phyloP scores from a whole-genome alignment of 305 asterid species.

The Fraxinus ornus region DNA sequence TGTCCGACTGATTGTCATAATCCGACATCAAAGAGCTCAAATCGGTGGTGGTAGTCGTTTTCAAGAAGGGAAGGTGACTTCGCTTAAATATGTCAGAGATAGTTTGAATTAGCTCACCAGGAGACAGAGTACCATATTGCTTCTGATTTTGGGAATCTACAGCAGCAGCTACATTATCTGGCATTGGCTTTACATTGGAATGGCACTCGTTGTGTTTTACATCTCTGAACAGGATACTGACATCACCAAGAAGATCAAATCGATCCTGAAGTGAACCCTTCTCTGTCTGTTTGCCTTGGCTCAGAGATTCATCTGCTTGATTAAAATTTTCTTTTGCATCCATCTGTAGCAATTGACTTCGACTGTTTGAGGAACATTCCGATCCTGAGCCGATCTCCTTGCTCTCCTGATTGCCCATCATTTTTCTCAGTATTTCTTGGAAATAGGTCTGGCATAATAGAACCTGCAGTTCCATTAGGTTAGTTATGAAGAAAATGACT shows the following conservation, averaged over 20 bases:
- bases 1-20: slow-evolving; percentile 82
- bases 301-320: slow-evolving; percentile 32
- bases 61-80: slow-evolving; percentile 81
- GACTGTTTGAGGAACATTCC: slow-evolving; percentile 34
- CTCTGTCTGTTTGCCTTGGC: slow-evolving; percentile 44
- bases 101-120: slow-evolving; percentile 74
- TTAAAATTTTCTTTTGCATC: slow-evolving; percentile 36
- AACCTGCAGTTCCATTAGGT: slow-evolving; percentile 57
- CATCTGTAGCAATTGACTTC: slow-evolving; percentile 31
- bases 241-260: slow-evolving; percentile 73
- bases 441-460: slow-evolving; percentile 88
- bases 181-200: slow-evolving; percentile 43
- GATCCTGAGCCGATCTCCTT: slow-evolving; percentile 35
- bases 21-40: slow-evolving; percentile 64
- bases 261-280: slow-evolving; percentile 53
- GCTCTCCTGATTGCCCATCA: slow-evolving; percentile 58
- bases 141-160: slow-evolving; percentile 45
- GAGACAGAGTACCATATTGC: slow-evolving; percentile 54
- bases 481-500: slow-evolving; percentile 21
- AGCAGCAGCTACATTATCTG: slow-evolving; percentile 43
- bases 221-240: slow-evolving; percentile 66
- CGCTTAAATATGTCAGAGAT: slow-evolving; percentile 68
- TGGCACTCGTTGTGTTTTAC: slow-evolving; percentile 53
- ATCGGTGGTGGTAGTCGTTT: slow-evolving; percentile 64
- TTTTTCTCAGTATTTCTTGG: slow-evolving; percentile 81